Base-by-base conservation (phyloP, 768 basidiomycete species). In the Coprinopsis cinerea region DNA sequence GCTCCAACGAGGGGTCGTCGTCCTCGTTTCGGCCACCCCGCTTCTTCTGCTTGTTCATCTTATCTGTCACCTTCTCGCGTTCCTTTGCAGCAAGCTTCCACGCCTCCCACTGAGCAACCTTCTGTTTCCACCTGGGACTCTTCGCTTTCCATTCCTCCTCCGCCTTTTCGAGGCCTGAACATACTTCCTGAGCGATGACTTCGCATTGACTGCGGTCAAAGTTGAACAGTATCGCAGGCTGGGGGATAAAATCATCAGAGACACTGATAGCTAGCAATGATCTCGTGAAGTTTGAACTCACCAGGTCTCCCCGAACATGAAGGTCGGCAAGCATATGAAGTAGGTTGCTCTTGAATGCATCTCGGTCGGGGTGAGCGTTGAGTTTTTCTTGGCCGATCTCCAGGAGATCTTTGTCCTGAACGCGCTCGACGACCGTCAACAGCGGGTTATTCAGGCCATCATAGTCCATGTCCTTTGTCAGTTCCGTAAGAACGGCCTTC, bases 161-260 rank as follows among this genome's bases (percentile, higher is more conserved):
- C 4, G 75, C 69, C 0, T 23, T 39, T 47, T 67, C 54, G 13
- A 86, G 68, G 0, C 51, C 58, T 1, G 49, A 14, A 1, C 67
- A 17, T 20, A 87, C 60, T 11, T 52, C 49, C 18, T 58, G 30
- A 0, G 72, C 79, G 67, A 83, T 72, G n/a, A 62, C 54, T 58
- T 85, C 82, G 59, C 83, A 85, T 17, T 69, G 67, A 1, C 65
- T 60, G 17, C 85, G 75, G 54, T 85, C 81, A 56, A 87, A 84
- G 47, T 70, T 75, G 67, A 88, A 88, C 18, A 87, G 61, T 11
- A 88, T 75, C 0, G 82, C 85, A 2, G 83, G 83, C 82, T 83
- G 47, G 17, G 44, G 23, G 43, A 23, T 14, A 20, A 30, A 23
- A 28, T 15, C 22, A 49, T 15, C 24, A 17, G 34, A 2, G n/a